phyloP scores from a whole-genome alignment of 1,284 basidiomycete species.

The Leccinum laetum region DNA sequence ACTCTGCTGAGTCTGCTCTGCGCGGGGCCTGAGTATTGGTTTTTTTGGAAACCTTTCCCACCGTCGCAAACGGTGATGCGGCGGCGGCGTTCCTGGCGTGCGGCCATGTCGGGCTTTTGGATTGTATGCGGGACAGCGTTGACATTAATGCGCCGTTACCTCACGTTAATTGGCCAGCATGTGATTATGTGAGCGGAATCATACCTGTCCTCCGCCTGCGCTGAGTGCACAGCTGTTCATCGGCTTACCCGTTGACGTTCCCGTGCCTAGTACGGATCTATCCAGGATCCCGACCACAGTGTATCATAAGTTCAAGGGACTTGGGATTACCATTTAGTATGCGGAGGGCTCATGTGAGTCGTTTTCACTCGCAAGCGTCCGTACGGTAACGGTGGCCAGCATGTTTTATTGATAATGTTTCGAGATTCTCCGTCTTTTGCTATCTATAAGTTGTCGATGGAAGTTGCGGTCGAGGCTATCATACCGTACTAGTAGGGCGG shows the following conservation, averaged over 20 bases:
- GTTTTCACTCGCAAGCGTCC: slow-evolving; percentile 8
- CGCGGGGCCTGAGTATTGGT: slow-evolving; percentile 11
- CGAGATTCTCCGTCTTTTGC: slow-evolving; percentile 2
- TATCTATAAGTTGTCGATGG: not conserved
- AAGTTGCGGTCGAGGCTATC: slow-evolving; percentile 3
- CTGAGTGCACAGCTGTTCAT: not conserved
- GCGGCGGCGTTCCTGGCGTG: slow-evolving; percentile 6
- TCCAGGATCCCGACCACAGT: slow-evolving; percentile 7
- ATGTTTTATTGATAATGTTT: slow-evolving; percentile 9
- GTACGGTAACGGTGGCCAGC: not conserved
- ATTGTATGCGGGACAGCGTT: slow-evolving; percentile 2
- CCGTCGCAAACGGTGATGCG: slow-evolving; percentile 2
- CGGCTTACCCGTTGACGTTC: not conserved
- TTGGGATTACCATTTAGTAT: not conserved
- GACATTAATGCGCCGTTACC: slow-evolving; percentile 3
- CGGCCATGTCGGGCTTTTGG: not conserved
- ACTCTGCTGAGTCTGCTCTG: not conserved
- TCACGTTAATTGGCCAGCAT: not conserved
- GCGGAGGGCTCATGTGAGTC: not conserved
- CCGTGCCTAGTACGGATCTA: slow-evolving; percentile 17
- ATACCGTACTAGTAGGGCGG: slow-evolving; percentile 2
- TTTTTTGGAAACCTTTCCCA: not conserved
- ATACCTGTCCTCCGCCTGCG: not conserved
- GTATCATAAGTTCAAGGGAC: not conserved
- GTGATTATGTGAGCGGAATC: not conserved